These are phyloP conservation scores for Geopyxis carbonaria DNA, from an alignment of 495 filamentous ascomycete species.

Conservation along the genomic window DNA sequence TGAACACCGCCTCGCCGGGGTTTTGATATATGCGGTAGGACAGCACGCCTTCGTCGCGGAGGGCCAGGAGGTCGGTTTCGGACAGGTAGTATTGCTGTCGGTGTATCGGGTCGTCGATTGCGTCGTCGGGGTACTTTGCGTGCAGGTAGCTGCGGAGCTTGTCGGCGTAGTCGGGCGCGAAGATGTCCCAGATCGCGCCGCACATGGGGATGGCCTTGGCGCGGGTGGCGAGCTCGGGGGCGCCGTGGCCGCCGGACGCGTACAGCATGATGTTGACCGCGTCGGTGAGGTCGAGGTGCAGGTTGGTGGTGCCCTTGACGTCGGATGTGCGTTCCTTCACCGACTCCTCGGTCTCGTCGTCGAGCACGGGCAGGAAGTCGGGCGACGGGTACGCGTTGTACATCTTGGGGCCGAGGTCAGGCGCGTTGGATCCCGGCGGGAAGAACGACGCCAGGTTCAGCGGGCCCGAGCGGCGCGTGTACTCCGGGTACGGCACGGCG, in stretches of 20 bases:
- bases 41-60: conserved; percentile 10
- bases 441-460: conserved; percentile 23
- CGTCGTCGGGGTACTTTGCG: not conserved
- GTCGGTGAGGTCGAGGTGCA: conserved; percentile 26
- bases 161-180: conserved; percentile 15
- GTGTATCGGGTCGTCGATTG: conserved; percentile 24
- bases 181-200: conserved; percentile 28
- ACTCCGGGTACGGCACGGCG: conserved; percentile 21
- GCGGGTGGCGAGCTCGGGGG: conserved; percentile 5
- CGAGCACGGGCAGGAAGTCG: conserved; percentile 16
- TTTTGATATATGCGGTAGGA: conserved; percentile 23
- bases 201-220: conserved; percentile 13
- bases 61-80: conserved; percentile 14
- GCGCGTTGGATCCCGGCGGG: conserved; percentile 11
- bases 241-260: conserved; percentile 13
- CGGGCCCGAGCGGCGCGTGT: conserved; percentile 17
- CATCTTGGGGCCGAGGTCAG: conserved; percentile 26
- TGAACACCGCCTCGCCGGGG: conserved; percentile 24
- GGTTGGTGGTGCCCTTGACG: conserved; percentile 24
- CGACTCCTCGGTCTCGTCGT: not conserved
- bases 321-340: not conserved
- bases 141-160: conserved; percentile 21
- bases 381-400: conserved; percentile 22
- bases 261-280: conserved; percentile 26
- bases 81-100: conserved; percentile 25